Evolutionary conservation across 805 yeast genomes (phyloP), one percentile per base, ranked within the genome.

Genomic region (Saccharomyces cerevisiae): DNA sequence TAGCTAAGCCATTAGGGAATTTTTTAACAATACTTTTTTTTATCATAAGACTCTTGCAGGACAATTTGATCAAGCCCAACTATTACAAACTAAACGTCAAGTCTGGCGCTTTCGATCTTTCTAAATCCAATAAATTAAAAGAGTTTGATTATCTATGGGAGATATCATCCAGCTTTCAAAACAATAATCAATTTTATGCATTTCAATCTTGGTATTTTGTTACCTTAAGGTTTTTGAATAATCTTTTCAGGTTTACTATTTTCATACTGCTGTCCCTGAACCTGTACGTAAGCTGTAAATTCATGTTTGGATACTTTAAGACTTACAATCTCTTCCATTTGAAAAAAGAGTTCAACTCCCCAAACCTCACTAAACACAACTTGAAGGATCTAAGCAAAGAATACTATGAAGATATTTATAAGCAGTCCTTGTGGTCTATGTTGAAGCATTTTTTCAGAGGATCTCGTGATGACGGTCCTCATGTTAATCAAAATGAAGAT

Each of bases 1-100:
- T 62, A 4, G 71, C 70, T 3, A 53, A 57, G 50, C 71, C 67
- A 3, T 32, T 61, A 26, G 73, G 72, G 1, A 55, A 60, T 47
- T 10, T 53, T 6, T 46, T 67, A 6, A 63, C 65, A 1, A 24
- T 56, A 6, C 1, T 49, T n/a, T 61, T 63, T 32, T 68, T 57
- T 50, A 17, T 50, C 3, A 55, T 64, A 28, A 55, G 70, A 46
- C 55, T 67, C n/a, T 11, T 66, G 30, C 71, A 69, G 51, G 69
- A 67, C 48, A 64, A 59, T 50, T 17, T 68, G 14, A 63, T 69
- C 10, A 61, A 53, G 26, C 70, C 71, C 2, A 66, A 61, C 49
- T 57, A 59, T 27, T 50, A 55, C 32, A 60, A 60, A 29, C 51
- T 63, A 8, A 54, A 59, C 22, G 55, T 49, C 11, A 50, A 53